Base-by-base conservation (phyloP, 2,329 filamentous ascomycete genomes). In the Rosellinia necatrix region DNA sequence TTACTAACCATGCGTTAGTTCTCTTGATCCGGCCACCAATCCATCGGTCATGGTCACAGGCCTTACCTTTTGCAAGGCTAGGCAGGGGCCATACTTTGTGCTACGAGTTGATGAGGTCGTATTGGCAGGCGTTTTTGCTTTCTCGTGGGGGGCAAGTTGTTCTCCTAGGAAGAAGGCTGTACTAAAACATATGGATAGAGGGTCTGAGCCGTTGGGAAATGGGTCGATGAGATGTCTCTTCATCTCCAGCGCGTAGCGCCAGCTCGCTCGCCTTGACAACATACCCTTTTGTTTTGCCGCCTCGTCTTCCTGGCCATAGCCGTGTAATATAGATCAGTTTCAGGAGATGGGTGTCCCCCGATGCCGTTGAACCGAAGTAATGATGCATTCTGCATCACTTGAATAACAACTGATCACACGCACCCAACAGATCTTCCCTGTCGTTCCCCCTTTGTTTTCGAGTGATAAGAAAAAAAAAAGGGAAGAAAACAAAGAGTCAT, bases 1-100 rank as follows among this genome's bases (percentile, higher is more conserved):
- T 69, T 62, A 74, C 73, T 62, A 65, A 53, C 13, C 52, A 56
- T 51, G 12, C 49, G 34, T n/a, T 32, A 69, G 66, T 69, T 69
- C 55, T 69, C 67, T 51, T 68, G 49, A 68, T 53, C 41, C 12
- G 13, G 34, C 41, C 27, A 10, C 4, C 12, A 10, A 49, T 24
- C 42, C 40, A 22, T 35, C 37, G 29, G 44, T 32, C 24, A 24
- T 40, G 6, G n/a, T 12, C n/a, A n/a, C n/a, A n/a, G n/a, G n/a
- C n/a, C n/a, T n/a, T n/a, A n/a, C n/a, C n/a, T n/a, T 40, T 46
- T 46, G 27, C 4, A 40, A 30, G 24, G 24, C 38, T 38, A 44
- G 40, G 38, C 42, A 44, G 40, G 38, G 37, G 35, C 30, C n/a
- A 30, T 46, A n/a, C n/a, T n/a, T 41, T 35, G 21, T 44, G 42